Evolutionary conservation across 2,329 filamentous ascomycete species (phyloP).

Genomic region (Aspergillus sp.): DNA sequence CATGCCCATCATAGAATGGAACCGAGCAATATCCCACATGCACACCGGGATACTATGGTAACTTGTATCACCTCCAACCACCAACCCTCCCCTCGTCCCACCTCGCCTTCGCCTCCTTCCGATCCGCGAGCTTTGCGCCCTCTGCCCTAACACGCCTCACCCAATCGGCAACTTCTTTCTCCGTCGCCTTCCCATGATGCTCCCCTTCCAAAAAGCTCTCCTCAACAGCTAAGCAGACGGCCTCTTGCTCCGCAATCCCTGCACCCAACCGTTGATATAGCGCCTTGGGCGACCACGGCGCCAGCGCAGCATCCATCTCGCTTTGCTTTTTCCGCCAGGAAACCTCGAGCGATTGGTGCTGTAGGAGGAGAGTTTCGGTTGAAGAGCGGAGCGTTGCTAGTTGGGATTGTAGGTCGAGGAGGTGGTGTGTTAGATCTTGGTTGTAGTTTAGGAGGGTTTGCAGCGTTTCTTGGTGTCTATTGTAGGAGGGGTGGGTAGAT

Average conservation of each 20-base stretch:
- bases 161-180: constrained; percentile 85
- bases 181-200: constrained; percentile 58
- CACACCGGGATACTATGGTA: background rate
- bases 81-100: constrained; percentile 97
- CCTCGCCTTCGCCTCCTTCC: constrained; percentile 82
- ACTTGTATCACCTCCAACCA: constrained; percentile 71
- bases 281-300: constrained; percentile 80
- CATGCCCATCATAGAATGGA: background rate
- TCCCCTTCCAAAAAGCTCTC: constrained; percentile 82
- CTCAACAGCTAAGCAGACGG: constrained; percentile 77
- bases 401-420: constrained; percentile 46
- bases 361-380: constrained; percentile 77
- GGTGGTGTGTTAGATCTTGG: constrained; percentile 60
- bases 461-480: constrained; percentile 64
- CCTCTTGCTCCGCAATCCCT: constrained; percentile 78
- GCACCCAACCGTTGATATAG: constrained; percentile 79
- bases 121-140: constrained; percentile 72
- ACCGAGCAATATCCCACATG: background rate
- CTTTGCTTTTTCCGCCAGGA: constrained; percentile 86
- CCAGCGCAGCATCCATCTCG: constrained; percentile 82
- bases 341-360: constrained; percentile 83
- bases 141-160: constrained; percentile 77
- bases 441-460: constrained; percentile 69
- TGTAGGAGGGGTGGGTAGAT: constrained; percentile 71
- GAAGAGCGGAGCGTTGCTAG: constrained; percentile 58